Base-by-base conservation (phyloP, 306 rosid species). In the Citrullus amarus region DNA sequence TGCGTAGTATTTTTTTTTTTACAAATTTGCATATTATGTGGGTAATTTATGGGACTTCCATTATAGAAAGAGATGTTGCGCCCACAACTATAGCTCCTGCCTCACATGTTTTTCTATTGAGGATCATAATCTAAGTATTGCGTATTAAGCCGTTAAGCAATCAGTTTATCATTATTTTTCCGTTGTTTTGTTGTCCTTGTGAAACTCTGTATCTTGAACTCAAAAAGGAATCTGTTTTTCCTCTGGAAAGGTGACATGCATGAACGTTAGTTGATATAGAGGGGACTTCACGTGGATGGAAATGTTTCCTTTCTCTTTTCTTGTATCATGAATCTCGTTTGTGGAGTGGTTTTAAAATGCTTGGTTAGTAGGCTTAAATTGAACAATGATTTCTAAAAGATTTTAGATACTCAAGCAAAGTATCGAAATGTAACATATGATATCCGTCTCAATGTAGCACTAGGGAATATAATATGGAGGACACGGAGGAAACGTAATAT, bases 381-480 rank as follows among this genome's bases (percentile, higher is more conserved):
- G 12, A 50, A 71, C 59, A 25, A 13, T 71, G 43, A 71, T 0
- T 44, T 71, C 25, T 28, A 46, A 28, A 12, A 71, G 14, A 71
- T 5, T 8, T 13, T 6, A 46, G 48, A 71, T 25, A 25, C 76
- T 25, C 20, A 8, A 18, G 58, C 58, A 48, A 28, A 71, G 20
- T 32, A 48, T 44, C 43, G 22, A 71, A 71, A 71, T 25, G 76
- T 71, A 69, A 69, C 58, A 70, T 44, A 70, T 70, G 73, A 39
- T 70, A 70, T 70, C 56, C 39, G 25, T 48, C 36, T 48, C 55
- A 43, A 5, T 69, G 36, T 69, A 44, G 32, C 75, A 43, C 55
- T 20, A 69, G 75, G 36, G 11, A 10, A n/a, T 69, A 69, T 11
- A 44, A 48, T 22, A 71, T 25, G 58, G 50, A 15, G 22, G 11